Evolutionary conservation across 192 early-diverging fungal species (phyloP).

Genomic region (Coemansia sp.): DNA sequence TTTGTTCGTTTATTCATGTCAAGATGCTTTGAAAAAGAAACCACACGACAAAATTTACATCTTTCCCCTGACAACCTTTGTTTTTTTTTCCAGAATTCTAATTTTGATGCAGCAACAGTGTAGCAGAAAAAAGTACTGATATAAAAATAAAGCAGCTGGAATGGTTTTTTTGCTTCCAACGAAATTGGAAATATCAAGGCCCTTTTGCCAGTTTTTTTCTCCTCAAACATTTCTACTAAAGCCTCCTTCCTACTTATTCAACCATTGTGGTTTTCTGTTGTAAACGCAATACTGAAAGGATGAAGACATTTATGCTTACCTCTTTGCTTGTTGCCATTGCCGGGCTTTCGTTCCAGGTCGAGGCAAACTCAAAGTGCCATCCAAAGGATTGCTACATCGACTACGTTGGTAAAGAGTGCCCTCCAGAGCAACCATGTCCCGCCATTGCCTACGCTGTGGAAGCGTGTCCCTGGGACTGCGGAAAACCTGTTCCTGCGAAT

Average conservation of each 20-base stretch:
- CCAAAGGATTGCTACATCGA: slow-evolving; percentile 28
- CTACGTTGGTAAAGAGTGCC: slow-evolving; percentile 12
- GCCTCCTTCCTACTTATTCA: too few species aligned
- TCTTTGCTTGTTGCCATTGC: slow-evolving; percentile 1
- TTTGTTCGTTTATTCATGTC: too few species aligned
- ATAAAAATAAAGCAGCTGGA: too few species aligned
- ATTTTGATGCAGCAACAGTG: too few species aligned
- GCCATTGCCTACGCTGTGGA: slow-evolving; percentile 17
- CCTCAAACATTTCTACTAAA: background rate
- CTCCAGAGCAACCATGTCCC: slow-evolving; percentile 19
- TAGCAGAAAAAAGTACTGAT: too few species aligned
- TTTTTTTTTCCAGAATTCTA: too few species aligned
- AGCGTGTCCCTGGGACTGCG: slow-evolving; percentile 43
- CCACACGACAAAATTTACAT: too few species aligned
- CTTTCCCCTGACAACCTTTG: too few species aligned
- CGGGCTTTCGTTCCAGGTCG: slow-evolving; percentile 10
- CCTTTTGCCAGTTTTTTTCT: background rate
- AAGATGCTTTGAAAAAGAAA: too few species aligned
- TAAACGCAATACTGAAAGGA: background rate
- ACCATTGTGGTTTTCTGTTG: too few species aligned
- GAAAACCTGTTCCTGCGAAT: slow-evolving; percentile 19
- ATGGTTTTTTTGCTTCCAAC: background rate
- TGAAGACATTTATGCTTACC: slow-evolving; percentile 11
- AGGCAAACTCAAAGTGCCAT: slow-evolving; percentile 26
- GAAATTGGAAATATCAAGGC: background rate